Base-by-base conservation (phyloP, 2,329 filamentous ascomycete genomes). In the Pseudocercospora fijiensis region DNA sequence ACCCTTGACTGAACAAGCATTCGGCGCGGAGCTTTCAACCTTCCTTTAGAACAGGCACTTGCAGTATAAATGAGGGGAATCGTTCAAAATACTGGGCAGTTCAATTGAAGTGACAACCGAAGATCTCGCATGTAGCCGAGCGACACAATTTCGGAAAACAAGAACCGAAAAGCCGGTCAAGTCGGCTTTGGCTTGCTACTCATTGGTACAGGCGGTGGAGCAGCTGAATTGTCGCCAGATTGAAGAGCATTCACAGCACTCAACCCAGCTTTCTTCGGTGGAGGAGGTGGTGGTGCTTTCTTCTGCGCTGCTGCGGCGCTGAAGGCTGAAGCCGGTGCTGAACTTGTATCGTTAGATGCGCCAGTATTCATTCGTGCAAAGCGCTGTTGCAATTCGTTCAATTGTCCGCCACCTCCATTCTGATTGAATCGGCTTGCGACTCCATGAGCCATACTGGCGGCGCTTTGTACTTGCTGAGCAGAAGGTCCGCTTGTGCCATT, bases 351-450 rank as follows among this genome's bases (percentile, higher is more conserved):
- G 30, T 65, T 59, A 26, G 65, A 63, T 10, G 69, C 47, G 45
- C 74, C 78, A n/a, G 76, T 78, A 66, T 82, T 83, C 53, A 85
- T 74, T 10, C 72, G 75, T 1, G 78, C 72, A 76, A 92, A 92
- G 33, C 88, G 84, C 24, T 86, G 85, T 72, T 91, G 88, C 0
- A 94, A 79, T 72, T 90, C 87, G 67, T 82, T 85, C 62, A 91
- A 77, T 51, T 88, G 86, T 30, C 78, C 72, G 43, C 72, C 59
- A 6, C 60, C 62, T 6, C 52, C 63, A 22, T 67, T 62, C 24
- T 58, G 69, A 63, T 33, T 58, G n/a, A 63, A 64, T 6, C 64
- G 49, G 33, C 52, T 33, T 27, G 64, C 61, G 2, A 49, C 60
- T 18, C 62, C 65, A 16, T 67, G 61, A 26, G 61, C 65, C 24